Evolutionary conservation across 345 rosid species (phyloP), one percentile per base, ranked within the genome.

Genomic region (Carallia pectinifolia): DNA sequence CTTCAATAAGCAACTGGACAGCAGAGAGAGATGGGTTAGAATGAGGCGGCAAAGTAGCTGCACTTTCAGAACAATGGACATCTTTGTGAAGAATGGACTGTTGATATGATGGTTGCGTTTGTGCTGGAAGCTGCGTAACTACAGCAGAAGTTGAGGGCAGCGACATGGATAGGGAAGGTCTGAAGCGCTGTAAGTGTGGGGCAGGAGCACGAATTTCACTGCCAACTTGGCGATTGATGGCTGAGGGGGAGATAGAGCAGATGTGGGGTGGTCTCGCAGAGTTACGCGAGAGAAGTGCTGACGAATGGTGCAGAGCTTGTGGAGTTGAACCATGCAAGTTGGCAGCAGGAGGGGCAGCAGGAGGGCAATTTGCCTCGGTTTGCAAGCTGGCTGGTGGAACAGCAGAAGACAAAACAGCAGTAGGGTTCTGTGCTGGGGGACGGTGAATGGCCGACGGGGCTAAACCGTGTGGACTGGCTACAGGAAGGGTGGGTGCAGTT

Each of bases 201-300:
- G 91, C 83, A 70, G 85, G 87, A 58, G 85, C 79, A 62, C 85
- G 82, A 69, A 74, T 52, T 71, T 81, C 86, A 64, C 71, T 70
- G 40, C 81, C 55, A n/a, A 64, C 50, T 68, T 72, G 87, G 65
- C 52, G 75, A 71, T 67, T 85, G 63, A 58, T 66, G 1, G 67
- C 16, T 17, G 90, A 18, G 39, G 81, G 78, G 47, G 74, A 37
- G 40, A 78, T 23, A 19, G 77, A 67, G 67, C 72, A 76, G 58
- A 81, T 69, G 53, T 64, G 72, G 59, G 84, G 77, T 7, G 84
- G 80, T 72, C 85, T 80, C 12, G 70, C 30, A 36, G 71, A 60
- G 55, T 60, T 36, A 56, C 76, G 68, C 1, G 80, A 68, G 18
- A 66, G 55, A 65, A 59, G 67, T 56, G 72, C 61, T 0, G 76